phyloP scores from a whole-genome alignment of 352 stramenopile genomes.

The Pythium grandisporangium region DNA sequence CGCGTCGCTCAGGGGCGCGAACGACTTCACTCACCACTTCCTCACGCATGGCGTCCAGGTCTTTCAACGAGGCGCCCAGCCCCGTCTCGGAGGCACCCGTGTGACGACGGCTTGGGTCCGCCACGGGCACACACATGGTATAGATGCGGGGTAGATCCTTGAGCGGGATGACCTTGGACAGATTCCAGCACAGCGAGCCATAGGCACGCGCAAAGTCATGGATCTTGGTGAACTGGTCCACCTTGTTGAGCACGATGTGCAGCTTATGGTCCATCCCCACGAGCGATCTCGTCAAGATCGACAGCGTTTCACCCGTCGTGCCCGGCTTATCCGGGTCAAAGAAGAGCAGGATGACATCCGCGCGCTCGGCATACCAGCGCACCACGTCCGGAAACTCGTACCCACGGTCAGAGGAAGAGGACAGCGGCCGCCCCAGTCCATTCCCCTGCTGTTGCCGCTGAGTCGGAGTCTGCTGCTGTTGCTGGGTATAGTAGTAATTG shows the following conservation, averaged over 20 bases:
- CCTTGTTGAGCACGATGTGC: conserved; percentile 99
- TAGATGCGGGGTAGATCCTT: conserved; percentile 99
- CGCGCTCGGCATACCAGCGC: conserved; percentile 97
- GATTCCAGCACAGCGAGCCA: conserved; percentile 98
- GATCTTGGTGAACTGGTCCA: conserved; percentile 97
- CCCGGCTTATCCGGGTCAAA: conserved; percentile 99
- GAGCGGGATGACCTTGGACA: conserved; percentile 97
- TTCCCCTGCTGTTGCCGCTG: not conserved
- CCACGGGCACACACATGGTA: conserved; percentile 98
- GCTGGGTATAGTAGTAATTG: conserved; percentile 17
- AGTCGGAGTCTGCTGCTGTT: not conserved
- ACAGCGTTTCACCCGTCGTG: conserved; percentile 99
- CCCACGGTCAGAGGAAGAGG: conserved; percentile 73
- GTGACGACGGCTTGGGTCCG: conserved; percentile 28
- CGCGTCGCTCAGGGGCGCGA: conserved; percentile 93
- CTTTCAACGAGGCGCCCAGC: conserved; percentile 78
- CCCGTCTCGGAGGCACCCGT: conserved; percentile 53
- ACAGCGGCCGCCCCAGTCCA: not conserved
- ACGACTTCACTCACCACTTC: conserved; percentile 97
- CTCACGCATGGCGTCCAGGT: conserved; percentile 94
- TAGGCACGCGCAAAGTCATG: conserved; percentile 99
- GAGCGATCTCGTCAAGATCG: conserved; percentile 95
- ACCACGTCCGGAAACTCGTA: conserved; percentile 98
- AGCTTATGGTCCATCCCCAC: conserved; percentile 99
- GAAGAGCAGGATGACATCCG: conserved; percentile 99